Conservation (phyloP, 768 basidiomycete genomes). For the Cystoderma amianthinum region DNA sequence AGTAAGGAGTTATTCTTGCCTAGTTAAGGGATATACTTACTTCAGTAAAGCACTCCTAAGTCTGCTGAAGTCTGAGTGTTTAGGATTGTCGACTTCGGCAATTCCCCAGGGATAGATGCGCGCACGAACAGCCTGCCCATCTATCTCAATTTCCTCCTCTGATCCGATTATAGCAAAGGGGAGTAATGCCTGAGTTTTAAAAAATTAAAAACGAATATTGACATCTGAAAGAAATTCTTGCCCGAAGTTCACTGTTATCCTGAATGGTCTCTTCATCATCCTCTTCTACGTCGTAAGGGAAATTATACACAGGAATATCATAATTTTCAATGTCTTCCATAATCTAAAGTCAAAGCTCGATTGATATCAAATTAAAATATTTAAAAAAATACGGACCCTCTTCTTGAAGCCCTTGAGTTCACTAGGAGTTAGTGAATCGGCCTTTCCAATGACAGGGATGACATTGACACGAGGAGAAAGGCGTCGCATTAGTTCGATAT, state of each 20-base stretch:
- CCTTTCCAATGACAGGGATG: conserved; percentile 96
- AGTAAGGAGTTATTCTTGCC: conserved; percentile 5
- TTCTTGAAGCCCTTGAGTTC: conserved; percentile 97
- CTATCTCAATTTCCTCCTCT: conserved; percentile 92
- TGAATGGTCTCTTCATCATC: conserved; percentile 98
- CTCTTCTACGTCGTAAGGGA: conserved; percentile 98
- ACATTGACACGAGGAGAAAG: conserved; percentile 98
- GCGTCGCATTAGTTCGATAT: conserved; percentile 98
- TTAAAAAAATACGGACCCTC: conserved; percentile 41
- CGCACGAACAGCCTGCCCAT: conserved; percentile 86
- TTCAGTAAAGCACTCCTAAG: conserved; percentile 87
- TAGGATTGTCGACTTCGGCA: conserved; percentile 98
- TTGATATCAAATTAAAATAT: conserved; percentile 1
- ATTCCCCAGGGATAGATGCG: conserved; percentile 98
- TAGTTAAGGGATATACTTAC: conserved; percentile 32
- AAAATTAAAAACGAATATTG: conserved; percentile 1
- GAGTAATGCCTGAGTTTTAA: conserved; percentile 61
- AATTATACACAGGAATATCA: conserved; percentile 97
- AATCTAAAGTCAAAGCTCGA: conserved; percentile 44
- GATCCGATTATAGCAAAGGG: conserved; percentile 98
- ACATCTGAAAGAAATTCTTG: conserved; percentile 14
- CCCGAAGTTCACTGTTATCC: conserved; percentile 94
- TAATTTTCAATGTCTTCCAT: conserved; percentile 99
- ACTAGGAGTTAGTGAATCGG: conserved; percentile 88
- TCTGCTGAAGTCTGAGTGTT: conserved; percentile 97